These are phyloP conservation scores for Vitis amurensis DNA, from an alignment of 164 flowering plant genomes.

Conservation along the genomic window DNA sequence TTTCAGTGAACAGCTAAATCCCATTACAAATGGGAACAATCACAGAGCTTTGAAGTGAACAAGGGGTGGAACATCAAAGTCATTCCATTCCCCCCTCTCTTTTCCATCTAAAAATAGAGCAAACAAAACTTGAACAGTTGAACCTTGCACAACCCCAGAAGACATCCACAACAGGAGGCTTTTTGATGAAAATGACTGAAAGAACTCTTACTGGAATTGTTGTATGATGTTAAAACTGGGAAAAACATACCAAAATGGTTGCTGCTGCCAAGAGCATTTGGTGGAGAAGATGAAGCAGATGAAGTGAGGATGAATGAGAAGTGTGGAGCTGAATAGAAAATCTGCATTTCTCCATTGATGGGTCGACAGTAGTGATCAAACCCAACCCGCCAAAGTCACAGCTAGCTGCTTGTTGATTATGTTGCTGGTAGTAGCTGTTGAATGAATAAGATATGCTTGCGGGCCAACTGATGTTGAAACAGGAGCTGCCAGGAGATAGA, in stretches of 20 bases:
- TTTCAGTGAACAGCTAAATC: not conserved
- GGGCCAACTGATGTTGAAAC: constrained; percentile 78
- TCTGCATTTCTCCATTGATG: constrained; percentile 71
- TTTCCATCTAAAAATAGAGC: not conserved
- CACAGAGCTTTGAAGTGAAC: not conserved
- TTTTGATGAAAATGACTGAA: too few species aligned
- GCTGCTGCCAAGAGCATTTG: constrained; percentile 21
- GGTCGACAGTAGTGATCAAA: constrained; percentile 85
- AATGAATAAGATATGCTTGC: constrained; percentile 84
- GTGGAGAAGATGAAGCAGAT: constrained; percentile 5
- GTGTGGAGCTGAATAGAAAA: constrained; percentile 56
- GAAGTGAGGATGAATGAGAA: constrained; percentile 36
- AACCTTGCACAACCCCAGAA: not conserved
- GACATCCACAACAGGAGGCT: not conserved
- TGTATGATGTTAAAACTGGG: too few species aligned
- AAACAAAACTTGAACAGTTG: not conserved
- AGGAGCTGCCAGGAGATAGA: constrained; percentile 80
- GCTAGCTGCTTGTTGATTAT: constrained; percentile 68
- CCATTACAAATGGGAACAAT: not conserved
- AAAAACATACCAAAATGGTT: constrained; percentile 10
- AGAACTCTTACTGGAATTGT: too few species aligned
- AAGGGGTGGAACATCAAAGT: too few species aligned
- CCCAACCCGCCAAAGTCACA: constrained; percentile 89
- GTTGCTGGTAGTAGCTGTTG: constrained; percentile 83
- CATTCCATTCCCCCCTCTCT: not conserved